Evolutionary conservation across 1,284 basidiomycete species (phyloP).

Genomic region (Fomitopsis pinicola): DNA sequence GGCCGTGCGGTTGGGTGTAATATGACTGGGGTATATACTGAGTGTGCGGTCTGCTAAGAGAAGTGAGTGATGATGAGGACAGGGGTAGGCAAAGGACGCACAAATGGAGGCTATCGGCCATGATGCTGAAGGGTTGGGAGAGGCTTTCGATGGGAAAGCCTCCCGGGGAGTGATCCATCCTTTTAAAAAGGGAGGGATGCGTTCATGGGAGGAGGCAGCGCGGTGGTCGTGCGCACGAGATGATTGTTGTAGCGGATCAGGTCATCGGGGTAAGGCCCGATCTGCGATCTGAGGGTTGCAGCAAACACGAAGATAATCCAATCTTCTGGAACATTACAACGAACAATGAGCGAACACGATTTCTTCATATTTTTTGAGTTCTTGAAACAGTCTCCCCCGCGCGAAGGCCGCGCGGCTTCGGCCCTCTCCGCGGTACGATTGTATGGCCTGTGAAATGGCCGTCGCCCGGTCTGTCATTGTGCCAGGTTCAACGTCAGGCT

Average conservation of each 20-base stretch:
- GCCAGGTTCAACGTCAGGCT: neutral
- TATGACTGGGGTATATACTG: constrained; percentile 42
- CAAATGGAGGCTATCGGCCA: constrained; percentile 61
- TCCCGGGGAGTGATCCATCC: constrained; percentile 18
- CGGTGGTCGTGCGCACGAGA: constrained; percentile 11
- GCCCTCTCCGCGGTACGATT: neutral
- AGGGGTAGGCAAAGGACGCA: constrained; percentile 31
- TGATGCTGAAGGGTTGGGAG: constrained; percentile 35
- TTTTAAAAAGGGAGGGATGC: constrained; percentile 22
- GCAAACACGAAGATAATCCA: constrained; percentile 11
- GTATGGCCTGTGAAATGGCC: neutral
- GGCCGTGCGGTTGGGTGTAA: constrained; percentile 42
- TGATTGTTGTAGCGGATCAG: constrained; percentile 31
- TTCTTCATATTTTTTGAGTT: constrained; percentile 10
- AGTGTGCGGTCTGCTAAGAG: constrained; percentile 30
- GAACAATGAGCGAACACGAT: constrained; percentile 15
- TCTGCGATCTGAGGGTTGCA: constrained; percentile 17
- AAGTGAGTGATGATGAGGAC: neutral
- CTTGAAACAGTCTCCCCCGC: neutral
- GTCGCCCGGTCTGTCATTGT: constrained; percentile 1
- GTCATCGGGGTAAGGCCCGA: constrained; percentile 26
- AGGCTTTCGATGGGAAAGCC: constrained; percentile 21
- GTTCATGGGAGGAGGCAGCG: constrained; percentile 15
- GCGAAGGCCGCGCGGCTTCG: neutral
- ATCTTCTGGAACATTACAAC: constrained; percentile 18